Conservation (phyloP, 2,329 filamentous ascomycete genomes). For the Magnaporthiopsis rhizophila region DNA sequence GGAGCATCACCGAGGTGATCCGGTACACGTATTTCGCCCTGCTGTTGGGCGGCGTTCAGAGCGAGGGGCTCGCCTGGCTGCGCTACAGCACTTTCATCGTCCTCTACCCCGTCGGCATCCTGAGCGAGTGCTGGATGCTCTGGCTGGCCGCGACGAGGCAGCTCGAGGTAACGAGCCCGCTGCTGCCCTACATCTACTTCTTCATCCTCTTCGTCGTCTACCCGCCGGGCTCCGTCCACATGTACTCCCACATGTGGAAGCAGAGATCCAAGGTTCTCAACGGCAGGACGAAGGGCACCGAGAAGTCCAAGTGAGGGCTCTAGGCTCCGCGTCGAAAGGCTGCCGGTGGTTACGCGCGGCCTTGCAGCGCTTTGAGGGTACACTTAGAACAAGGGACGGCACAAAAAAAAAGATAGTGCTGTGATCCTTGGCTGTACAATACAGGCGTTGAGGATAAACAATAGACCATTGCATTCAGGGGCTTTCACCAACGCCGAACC, state of each 20-base stretch:
- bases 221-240: slow-evolving; percentile 58
- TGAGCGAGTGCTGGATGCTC: slow-evolving; percentile 77
- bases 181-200: slow-evolving; percentile 36
- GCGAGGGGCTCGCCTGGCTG: slow-evolving; percentile 62
- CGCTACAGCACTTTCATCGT: slow-evolving; percentile 90
- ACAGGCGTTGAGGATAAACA: not conserved
- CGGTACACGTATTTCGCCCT: slow-evolving; percentile 88
- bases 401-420: not conserved
- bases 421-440: not conserved
- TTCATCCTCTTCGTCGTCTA: slow-evolving; percentile 16
- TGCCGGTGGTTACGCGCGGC: not conserved
- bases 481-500: not conserved
- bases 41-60: slow-evolving; percentile 52
- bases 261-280: slow-evolving; percentile 75
- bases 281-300: slow-evolving; percentile 40
- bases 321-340: not conserved
- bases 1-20: slow-evolving; percentile 86
- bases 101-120: slow-evolving; percentile 86
- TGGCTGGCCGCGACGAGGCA: slow-evolving; percentile 56
- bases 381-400: not conserved
- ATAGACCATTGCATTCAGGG: not conserved
- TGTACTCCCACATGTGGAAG: slow-evolving; percentile 92
- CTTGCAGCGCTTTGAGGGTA: not conserved
- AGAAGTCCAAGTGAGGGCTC: slow-evolving; percentile 29
- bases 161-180: slow-evolving; percentile 38